Base-by-base conservation (phyloP, 2,329 filamentous ascomycete genomes). In the Ophiocordyceps polyrhachis-furcata region DNA sequence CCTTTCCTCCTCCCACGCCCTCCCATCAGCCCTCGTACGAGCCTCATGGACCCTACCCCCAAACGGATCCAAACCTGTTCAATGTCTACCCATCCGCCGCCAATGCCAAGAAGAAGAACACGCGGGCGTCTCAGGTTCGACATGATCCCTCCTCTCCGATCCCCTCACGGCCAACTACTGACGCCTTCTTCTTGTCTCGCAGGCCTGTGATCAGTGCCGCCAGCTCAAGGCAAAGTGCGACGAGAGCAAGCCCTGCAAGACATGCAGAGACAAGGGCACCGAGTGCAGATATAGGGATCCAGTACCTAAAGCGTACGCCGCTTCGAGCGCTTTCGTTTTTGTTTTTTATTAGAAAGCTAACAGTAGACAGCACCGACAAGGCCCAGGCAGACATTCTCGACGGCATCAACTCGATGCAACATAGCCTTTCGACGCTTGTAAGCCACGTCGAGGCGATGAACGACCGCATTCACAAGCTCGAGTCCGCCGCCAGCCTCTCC, bases 161-260 rank as follows among this genome's bases (percentile, higher is more conserved):
- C 7, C 35, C n/a, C 4, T 38, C 5, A 12, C 35, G 35, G 35
- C 8, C 15, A 38, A 19, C 12, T n/a, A 43, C 52, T 54, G 43
- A 54, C 47, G 20, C 7, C 14, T 41, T 8, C 31, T 32, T 2
- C 35, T 9, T n/a, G 15, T 38, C 35, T 17, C 17, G 8, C 17
- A 93, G 80, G 91, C 91, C 35, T 98, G 91, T 62, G 87, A 93
- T 56, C 84, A 81, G 60, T 94, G 87, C 62, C 79, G 87, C 47
- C 74, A 83, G 48, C 73, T 89, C 37, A 94, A 93, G 62, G 86
- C 86, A 14, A 93, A 93, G 62, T 94, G 87, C 58, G 86, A 93
- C 54, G 87, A 94, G 66, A 79, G 79, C 12, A 79, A 82, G 51
- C 87, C 83, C 2, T 81, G 83, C 54, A 89, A 86, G 57, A 85